A percentile compares a stretch with the other conserved stretches of the same genome.
These are phyloP conservation scores for Trichophyton simii DNA, from an alignment of 2,329 filamentous ascomycete species.

Conservation along the genomic window DNA sequence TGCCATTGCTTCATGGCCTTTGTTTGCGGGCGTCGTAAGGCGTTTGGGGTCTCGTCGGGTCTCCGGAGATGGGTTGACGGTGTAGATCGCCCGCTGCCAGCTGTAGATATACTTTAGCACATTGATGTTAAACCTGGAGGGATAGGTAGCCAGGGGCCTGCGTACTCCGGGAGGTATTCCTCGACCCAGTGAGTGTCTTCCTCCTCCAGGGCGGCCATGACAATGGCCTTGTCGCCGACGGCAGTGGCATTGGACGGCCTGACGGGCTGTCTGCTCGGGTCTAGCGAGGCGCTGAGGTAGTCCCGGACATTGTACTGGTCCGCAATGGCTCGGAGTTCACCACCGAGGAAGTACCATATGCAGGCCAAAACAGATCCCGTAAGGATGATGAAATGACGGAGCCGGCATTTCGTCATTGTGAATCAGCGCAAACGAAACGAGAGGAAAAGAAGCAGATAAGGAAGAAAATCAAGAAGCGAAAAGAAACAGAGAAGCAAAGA, in stretches of 20 bases:
- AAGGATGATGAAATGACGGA: constrained; percentile 1
- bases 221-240: constrained; percentile 15
- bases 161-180: constrained; percentile 34
- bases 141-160: neutral
- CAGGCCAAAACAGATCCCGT: neutral
- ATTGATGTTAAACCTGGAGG: neutral
- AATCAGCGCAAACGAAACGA: neutral
- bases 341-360: neutral
- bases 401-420: constrained; percentile 1
- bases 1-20: constrained; percentile 43
- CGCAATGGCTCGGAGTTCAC: neutral
- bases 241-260: neutral
- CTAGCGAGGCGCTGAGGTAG: constrained; percentile 2
- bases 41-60: constrained; percentile 6
- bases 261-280: neutral
- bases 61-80: constrained; percentile 26
- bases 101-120: constrained; percentile 14
- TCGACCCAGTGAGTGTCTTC: constrained; percentile 37
- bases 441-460: neutral
- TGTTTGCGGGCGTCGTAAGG: constrained; percentile 27
- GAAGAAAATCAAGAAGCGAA: neutral
- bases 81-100: constrained; percentile 37
- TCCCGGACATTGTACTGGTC: constrained; percentile 1
- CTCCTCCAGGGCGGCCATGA: constrained; percentile 33
- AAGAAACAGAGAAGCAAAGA: neutral